Evolutionary conservation across 1,284 basidiomycete species (phyloP).

Genomic region (Mrakiaceae sp.): DNA sequence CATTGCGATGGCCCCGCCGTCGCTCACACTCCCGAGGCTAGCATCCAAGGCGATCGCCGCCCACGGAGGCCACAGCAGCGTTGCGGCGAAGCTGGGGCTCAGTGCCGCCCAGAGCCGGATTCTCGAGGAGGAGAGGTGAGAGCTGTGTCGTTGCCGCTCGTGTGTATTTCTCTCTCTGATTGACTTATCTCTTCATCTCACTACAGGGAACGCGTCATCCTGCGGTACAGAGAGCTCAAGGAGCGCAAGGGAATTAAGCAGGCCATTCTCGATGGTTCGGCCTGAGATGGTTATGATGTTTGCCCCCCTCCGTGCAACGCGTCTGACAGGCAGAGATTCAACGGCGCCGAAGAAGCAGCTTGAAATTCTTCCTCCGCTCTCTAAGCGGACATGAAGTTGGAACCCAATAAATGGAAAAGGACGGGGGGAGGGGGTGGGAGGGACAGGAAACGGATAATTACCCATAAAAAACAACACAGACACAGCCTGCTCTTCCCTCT

Average conservation of each 20-base stretch:
- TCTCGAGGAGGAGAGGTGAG: conserved; percentile 13
- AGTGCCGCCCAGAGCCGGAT: conserved; percentile 14
- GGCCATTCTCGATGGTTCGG: too few relatives aligned
- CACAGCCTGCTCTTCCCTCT: too few relatives aligned
- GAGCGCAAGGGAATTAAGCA: conserved; percentile 9
- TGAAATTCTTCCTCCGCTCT: too few relatives aligned
- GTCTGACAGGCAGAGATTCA: too few relatives aligned
- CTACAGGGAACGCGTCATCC: conserved; percentile 13
- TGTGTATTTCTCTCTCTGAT: too few relatives aligned
- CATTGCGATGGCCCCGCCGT: conserved; percentile 14
- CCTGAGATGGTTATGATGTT: too few relatives aligned
- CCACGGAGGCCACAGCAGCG: neutral
- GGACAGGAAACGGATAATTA: too few relatives aligned
- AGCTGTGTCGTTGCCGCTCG: too few relatives aligned
- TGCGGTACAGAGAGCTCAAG: conserved; percentile 15
- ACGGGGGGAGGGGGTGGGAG: neutral
- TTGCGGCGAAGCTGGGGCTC: conserved; percentile 7
- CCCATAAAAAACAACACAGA: too few relatives aligned
- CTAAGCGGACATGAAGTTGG: neutral
- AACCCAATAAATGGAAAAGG: neutral
- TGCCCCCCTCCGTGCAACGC: too few relatives aligned
- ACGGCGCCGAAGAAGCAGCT: too few relatives aligned
- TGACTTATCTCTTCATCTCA: too few relatives aligned
- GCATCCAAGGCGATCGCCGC: conserved; percentile 9
- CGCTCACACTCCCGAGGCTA: conserved; percentile 13